phyloP scores from a whole-genome alignment of 805 yeast genomes.

The Hanseniaspora meyeri region DNA sequence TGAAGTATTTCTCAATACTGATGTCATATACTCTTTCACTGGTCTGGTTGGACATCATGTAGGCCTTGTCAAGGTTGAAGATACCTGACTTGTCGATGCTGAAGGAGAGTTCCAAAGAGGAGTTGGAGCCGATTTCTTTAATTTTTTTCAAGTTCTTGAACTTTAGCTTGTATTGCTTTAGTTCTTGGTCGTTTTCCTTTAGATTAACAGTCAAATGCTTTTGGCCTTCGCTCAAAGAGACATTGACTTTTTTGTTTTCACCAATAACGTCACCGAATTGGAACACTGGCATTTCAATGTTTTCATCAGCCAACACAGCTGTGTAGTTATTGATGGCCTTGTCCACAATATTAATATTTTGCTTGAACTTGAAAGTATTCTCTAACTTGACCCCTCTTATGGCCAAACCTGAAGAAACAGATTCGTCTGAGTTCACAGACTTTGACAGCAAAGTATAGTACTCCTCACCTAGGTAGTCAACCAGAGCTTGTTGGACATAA shows the following conservation, averaged over 20 bases:
- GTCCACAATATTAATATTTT: slow-evolving; percentile 47
- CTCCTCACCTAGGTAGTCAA: slow-evolving; percentile 39
- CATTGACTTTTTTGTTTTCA: slow-evolving; percentile 31
- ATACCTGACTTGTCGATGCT: slow-evolving; percentile 18
- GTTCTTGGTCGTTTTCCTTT: background rate
- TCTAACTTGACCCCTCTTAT: slow-evolving; percentile 65
- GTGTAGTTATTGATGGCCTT: slow-evolving; percentile 40
- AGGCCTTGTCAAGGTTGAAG: slow-evolving; percentile 17
- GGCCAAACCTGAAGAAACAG: slow-evolving; percentile 85
- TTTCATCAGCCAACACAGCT: slow-evolving; percentile 22
- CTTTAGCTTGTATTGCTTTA: background rate
- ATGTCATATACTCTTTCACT: background rate
- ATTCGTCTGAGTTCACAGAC: slow-evolving; percentile 90
- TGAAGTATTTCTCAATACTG: background rate
- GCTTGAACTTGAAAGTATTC: slow-evolving; percentile 50
- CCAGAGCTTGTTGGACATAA: slow-evolving; percentile 55
- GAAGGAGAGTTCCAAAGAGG: background rate
- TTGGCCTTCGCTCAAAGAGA: slow-evolving; percentile 24
- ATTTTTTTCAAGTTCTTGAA: background rate
- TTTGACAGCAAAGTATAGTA: slow-evolving; percentile 44
- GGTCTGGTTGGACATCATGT: slow-evolving; percentile 17
- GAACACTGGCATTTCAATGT: slow-evolving; percentile 14
- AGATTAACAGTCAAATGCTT: background rate
- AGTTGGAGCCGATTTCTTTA: background rate
- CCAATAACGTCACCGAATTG: slow-evolving; percentile 31